These are phyloP conservation scores for Trifolium fragiferum DNA, from an alignment of 306 rosid genomes.

Conservation along the genomic window DNA sequence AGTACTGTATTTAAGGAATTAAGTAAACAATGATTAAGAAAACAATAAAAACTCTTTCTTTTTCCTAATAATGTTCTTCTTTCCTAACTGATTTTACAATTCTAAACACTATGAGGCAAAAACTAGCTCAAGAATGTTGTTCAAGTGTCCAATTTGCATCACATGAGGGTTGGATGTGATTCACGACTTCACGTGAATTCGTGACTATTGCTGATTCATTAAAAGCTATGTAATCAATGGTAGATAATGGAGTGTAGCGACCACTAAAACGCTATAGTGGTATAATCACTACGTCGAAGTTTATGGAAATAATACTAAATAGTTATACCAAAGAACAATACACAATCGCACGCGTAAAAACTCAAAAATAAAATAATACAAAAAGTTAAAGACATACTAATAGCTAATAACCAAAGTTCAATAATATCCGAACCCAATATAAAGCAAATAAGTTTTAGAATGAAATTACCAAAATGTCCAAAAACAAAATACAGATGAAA, in stretches of 20 bases:
- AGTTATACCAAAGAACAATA: not conserved
- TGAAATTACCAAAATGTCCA: too few species aligned
- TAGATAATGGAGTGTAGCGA: not conserved
- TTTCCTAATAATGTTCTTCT: too few species aligned
- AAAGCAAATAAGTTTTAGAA: not conserved
- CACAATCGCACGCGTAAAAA: not conserved
- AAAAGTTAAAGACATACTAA: not conserved
- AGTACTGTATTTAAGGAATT: conserved; percentile 4
- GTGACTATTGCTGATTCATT: conserved; percentile 16
- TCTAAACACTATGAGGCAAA: too few species aligned
- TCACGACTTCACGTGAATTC: not conserved
- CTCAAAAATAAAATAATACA: not conserved
- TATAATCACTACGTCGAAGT: not conserved
- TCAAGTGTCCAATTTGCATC: too few species aligned
- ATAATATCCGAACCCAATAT: not conserved
- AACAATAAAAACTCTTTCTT: too few species aligned
- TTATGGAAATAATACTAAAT: not conserved
- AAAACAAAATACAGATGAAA: too few species aligned
- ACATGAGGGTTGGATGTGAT: not conserved
- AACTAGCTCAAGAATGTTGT: too few species aligned
- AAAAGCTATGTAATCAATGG: not conserved
- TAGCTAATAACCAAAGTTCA: not conserved
- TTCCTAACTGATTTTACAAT: too few species aligned
- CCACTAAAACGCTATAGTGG: not conserved
- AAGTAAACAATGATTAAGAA: too few species aligned